phyloP scores from a whole-genome alignment of 2,329 filamentous ascomycete genomes.

The Penicillium sp. region DNA sequence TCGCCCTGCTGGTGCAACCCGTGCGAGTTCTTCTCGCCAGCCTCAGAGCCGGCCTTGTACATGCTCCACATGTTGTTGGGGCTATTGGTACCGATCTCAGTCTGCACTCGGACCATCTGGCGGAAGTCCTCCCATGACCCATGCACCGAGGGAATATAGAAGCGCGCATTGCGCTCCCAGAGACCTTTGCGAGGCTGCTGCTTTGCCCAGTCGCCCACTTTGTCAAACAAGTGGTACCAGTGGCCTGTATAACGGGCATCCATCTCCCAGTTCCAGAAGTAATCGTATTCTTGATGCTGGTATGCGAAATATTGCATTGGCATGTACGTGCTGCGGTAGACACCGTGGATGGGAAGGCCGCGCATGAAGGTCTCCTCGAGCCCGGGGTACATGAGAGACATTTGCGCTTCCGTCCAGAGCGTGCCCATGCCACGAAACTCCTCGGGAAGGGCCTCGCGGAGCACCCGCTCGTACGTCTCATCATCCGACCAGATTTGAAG shows the following conservation, averaged over 20 bases:
- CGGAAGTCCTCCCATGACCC: slow-evolving; percentile 79
- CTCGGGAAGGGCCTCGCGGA: slow-evolving; percentile 70
- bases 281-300: slow-evolving; percentile 77
- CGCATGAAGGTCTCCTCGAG: slow-evolving; percentile 75
- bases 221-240: slow-evolving; percentile 76
- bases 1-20: slow-evolving; percentile 47
- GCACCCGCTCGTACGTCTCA: slow-evolving; percentile 68
- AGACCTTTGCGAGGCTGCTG: slow-evolving; percentile 76
- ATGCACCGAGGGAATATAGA: slow-evolving; percentile 75
- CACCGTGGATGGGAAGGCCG: slow-evolving; percentile 80
- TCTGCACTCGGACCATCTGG: slow-evolving; percentile 74
- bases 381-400: slow-evolving; percentile 85
- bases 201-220: slow-evolving; percentile 68
- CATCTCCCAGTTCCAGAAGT: slow-evolving; percentile 86
- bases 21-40: slow-evolving; percentile 27
- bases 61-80: slow-evolving; percentile 69
- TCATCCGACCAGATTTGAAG: slow-evolving; percentile 81
- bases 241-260: slow-evolving; percentile 78
- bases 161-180: slow-evolving; percentile 78
- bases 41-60: slow-evolving; percentile 33
- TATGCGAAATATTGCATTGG: slow-evolving; percentile 90
- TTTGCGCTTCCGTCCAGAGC: slow-evolving; percentile 91
- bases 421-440: slow-evolving; percentile 90
- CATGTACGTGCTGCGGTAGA: slow-evolving; percentile 92
- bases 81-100: slow-evolving; percentile 67